Evolutionary conservation across 305 asterid genomes (phyloP).

Genomic region (Solanum hybrid): DNA sequence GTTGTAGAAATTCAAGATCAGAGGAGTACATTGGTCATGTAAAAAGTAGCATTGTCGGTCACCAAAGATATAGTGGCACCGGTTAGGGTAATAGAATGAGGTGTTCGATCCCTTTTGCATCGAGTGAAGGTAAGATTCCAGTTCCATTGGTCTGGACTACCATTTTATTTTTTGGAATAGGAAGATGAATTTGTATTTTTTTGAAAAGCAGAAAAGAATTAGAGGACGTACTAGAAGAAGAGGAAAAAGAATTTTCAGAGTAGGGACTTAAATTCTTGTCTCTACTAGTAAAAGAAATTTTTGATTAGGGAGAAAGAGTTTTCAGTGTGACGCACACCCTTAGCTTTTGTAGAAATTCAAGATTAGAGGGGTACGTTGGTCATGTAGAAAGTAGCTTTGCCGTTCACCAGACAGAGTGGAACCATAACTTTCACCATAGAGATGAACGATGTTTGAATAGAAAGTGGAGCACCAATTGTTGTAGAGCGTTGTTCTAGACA

Average conservation of each 20-base stretch:
- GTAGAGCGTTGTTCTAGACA: background rate
- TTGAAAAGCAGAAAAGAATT: background rate
- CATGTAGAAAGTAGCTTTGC: background rate
- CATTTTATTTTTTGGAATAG: background rate
- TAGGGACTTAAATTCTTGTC: background rate
- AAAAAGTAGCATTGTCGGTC: background rate
- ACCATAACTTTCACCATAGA: background rate
- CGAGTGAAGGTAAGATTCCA: background rate
- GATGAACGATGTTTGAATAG: background rate
- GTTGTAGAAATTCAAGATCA: background rate
- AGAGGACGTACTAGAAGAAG: background rate
- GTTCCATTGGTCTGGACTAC: background rate
- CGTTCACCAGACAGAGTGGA: background rate
- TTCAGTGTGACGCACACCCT: background rate
- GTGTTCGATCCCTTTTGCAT: background rate
- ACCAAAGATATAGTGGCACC: background rate
- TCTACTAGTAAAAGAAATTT: background rate
- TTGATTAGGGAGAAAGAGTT: background rate
- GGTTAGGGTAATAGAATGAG: background rate
- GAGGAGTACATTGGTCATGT: background rate
- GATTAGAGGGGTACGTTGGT: background rate
- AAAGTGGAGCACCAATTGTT: background rate
- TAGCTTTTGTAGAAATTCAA: background rate
- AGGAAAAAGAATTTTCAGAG: background rate
- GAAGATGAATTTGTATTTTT: background rate